phyloP scores from a whole-genome alignment of 1,284 basidiomycete genomes.

The Ustilago loliicola region DNA sequence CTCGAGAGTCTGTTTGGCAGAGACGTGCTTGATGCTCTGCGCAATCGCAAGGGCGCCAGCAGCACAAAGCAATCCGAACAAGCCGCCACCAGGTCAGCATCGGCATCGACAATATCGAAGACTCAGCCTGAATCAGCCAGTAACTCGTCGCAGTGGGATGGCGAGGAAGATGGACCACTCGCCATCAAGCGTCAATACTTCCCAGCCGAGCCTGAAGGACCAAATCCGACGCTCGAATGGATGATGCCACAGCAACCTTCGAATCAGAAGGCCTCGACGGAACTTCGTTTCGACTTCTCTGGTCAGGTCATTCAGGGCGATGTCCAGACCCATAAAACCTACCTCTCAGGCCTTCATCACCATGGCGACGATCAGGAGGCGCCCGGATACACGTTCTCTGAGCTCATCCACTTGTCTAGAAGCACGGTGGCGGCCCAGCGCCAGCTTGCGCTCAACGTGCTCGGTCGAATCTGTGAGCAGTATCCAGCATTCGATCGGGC shows the following conservation, averaged over 20 bases:
- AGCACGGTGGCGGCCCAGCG: conserved; percentile 88
- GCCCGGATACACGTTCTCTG: conserved; percentile 91
- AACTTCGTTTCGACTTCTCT: conserved; percentile 62
- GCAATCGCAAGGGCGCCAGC: conserved; percentile 37
- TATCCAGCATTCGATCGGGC: conserved; percentile 23
- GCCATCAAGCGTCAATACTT: conserved; percentile 87
- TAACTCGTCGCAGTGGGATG: conserved; percentile 55
- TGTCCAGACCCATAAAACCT: conserved; percentile 41
- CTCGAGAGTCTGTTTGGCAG: conserved; percentile 61
- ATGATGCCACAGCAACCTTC: conserved; percentile 39
- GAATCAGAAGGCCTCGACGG: conserved; percentile 5
- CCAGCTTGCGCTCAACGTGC: conserved; percentile 82
- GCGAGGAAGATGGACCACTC: conserved; percentile 82
- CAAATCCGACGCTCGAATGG: conserved; percentile 60
- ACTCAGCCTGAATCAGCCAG: conserved; percentile 31
- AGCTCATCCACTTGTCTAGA: conserved; percentile 84
- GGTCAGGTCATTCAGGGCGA: conserved; percentile 40
- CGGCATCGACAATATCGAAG: conserved; percentile 70
- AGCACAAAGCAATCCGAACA: conserved; percentile 1
- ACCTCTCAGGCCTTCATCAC: conserved; percentile 81
- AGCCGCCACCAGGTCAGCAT: neutral
- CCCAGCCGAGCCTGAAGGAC: conserved; percentile 74
- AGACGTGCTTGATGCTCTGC: conserved; percentile 58
- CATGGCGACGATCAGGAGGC: conserved; percentile 79
- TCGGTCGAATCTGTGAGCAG: conserved; percentile 75